Conservation (phyloP, 148 eudicot species). For the Chenopodium album region DNA sequence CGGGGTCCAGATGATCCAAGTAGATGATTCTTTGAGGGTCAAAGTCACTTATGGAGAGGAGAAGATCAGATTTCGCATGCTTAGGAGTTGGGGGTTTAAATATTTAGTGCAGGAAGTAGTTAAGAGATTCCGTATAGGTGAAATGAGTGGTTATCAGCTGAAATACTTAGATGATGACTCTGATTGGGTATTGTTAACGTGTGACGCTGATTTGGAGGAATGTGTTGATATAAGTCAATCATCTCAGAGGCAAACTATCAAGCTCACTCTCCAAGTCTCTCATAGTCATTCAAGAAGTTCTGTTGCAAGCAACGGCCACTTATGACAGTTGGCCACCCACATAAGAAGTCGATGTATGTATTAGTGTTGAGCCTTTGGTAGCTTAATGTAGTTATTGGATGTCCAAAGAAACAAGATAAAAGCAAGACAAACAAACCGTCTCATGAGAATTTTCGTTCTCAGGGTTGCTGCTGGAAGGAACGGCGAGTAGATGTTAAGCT, state of each 20-base stretch:
- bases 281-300: constrained; percentile 49
- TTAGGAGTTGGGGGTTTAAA: constrained; percentile 47
- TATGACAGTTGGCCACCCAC: constrained; percentile 10
- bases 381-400: constrained; percentile 4
- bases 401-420: background rate
- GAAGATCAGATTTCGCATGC: constrained; percentile 63
- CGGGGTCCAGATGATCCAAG: constrained; percentile 25
- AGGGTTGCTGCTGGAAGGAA: constrained; percentile 7
- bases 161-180: constrained; percentile 88
- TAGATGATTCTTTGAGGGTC: constrained; percentile 44
- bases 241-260: constrained; percentile 51
- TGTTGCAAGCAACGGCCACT: constrained; percentile 45
- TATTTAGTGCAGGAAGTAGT: constrained; percentile 60
- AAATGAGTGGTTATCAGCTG: constrained; percentile 56
- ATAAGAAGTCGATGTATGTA: background rate
- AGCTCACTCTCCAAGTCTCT: constrained; percentile 51
- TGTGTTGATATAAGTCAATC: constrained; percentile 62
- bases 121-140: constrained; percentile 62
- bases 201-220: constrained; percentile 85
- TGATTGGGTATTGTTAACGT: constrained; percentile 83
- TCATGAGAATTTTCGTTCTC: constrained; percentile 28
- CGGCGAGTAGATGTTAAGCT: constrained; percentile 3
- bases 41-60: constrained; percentile 78
- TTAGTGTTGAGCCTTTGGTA: constrained; percentile 6
- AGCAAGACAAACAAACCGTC: background rate